Evolutionary conservation across 257 asterid genomes (phyloP), one percentile per base, ranked within the genome.

Genomic region (Nicotiana knightiana): DNA sequence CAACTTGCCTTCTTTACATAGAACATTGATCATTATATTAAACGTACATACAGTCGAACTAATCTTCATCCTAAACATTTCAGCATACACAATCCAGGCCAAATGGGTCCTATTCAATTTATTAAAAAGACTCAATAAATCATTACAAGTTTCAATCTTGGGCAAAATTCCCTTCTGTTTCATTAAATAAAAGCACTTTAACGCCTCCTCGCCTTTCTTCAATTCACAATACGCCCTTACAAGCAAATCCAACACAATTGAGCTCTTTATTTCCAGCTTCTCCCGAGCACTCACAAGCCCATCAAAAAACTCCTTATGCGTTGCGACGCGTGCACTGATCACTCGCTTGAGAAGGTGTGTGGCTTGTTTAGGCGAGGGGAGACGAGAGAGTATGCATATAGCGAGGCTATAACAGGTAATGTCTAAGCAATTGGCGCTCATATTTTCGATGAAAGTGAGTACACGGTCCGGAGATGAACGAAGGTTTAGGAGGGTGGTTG

Each of bases 1-100:
- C 80, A 89, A 76, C 85, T 90, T 84, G 46, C 94, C 93, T 86
- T 89, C 91, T 90, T 84, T 90, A 67, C 89, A 86, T 79, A 89
- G 77, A 75, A 85, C 86, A 84, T 89, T 92, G 87, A 90, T 86
- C 89, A 89, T 86, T 67, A 84, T 89, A 81, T 88, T 88, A 66
- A 86, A 87, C 2, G 94, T 91, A 62, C 82, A 87, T 63, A 89
- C 65, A 77, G 84, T 86, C 9, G 89, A 77, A 81, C 16, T 67
- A 43, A 92, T 87, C 85, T 82, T 87, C 87, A 89, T 82, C 66
- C 84, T 84, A 76, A 87, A 83, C 89, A 92, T 92, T 68, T 87
- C 89, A 3, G 82, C 86, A 83, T 83, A 89, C 82, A 92, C 61
- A 61, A 77, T 77, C 93, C 91, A 89, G 1, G 81, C 90, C 66